Percentiles rank a stretch among this genome's conserved stretches.
These are phyloP conservation scores for Phoenix dactylifera DNA, from an alignment of 176 grass and related monocot species.

Conservation along the genomic window DNA sequence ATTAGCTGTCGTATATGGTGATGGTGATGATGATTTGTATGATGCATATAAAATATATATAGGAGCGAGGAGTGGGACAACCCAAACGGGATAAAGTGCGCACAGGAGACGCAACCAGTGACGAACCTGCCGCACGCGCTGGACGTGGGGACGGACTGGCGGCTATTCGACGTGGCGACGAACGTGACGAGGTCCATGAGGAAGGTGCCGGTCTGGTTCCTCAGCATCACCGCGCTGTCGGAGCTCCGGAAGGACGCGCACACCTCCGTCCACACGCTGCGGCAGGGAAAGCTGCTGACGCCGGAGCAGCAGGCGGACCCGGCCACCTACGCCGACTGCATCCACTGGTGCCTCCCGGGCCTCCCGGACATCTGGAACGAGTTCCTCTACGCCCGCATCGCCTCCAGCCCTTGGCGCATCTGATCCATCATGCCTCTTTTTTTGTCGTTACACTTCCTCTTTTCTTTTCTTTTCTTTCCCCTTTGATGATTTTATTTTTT, in stretches of 20 bases:
- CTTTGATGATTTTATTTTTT: too few species aligned
- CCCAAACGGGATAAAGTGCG: constrained; percentile 78
- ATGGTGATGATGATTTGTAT: background rate
- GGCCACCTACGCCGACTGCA: constrained; percentile 54
- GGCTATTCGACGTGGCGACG: constrained; percentile 46
- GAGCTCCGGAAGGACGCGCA: constrained; percentile 80
- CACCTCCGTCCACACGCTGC: constrained; percentile 80
- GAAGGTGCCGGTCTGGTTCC: constrained; percentile 45
- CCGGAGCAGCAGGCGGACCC: constrained; percentile 62
- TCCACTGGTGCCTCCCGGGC: constrained; percentile 79
- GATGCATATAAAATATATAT: background rate
- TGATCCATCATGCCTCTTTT: too few species aligned
- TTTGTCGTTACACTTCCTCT: too few species aligned
- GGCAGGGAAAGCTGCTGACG: constrained; percentile 67
- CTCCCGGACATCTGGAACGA: constrained; percentile 73
- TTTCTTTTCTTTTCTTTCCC: too few species aligned
- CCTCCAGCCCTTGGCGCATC: constrained; percentile 20
- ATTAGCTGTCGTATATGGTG: background rate
- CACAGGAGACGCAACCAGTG: constrained; percentile 65
- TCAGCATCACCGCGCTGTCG: constrained; percentile 67
- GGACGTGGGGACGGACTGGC: constrained; percentile 70
- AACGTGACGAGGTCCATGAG: constrained; percentile 31
- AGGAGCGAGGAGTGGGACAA: constrained; percentile 86
- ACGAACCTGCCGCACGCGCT: constrained; percentile 40
- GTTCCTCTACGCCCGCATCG: constrained; percentile 60